These are phyloP conservation scores for Yarrowia sp. DNA, from an alignment of 805 yeast species.

Conservation along the genomic window DNA sequence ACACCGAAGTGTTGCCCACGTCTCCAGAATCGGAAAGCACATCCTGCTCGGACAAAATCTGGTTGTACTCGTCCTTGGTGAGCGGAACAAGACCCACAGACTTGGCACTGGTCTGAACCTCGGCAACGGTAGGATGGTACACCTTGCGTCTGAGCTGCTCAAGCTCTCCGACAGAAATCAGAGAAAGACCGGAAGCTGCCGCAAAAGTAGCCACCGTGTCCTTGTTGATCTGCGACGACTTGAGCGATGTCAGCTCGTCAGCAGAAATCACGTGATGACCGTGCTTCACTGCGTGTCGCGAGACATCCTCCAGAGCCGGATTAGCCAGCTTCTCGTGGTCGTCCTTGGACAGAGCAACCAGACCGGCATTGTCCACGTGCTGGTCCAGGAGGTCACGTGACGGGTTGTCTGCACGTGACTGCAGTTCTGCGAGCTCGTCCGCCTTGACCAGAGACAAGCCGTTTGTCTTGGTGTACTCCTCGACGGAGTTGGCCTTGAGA, in stretches of 20 bases:
- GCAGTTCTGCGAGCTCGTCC: slow-evolving; percentile 43
- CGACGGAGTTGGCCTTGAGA: slow-evolving; percentile 32
- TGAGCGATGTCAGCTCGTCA: slow-evolving; percentile 21
- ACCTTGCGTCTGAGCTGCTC: slow-evolving; percentile 26
- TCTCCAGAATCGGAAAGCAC: slow-evolving; percentile 19
- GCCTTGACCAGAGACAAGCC: slow-evolving; percentile 41
- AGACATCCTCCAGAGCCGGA: slow-evolving; percentile 9
- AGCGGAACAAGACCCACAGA: slow-evolving; percentile 36
- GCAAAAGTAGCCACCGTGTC: slow-evolving; percentile 13
- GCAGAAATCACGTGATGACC: slow-evolving; percentile 11
- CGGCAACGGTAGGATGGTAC: slow-evolving; percentile 32
- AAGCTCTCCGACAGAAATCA: slow-evolving; percentile 1
- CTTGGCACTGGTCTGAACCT: slow-evolving; percentile 37
- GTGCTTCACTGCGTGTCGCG: not conserved
- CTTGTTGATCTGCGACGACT: slow-evolving; percentile 12
- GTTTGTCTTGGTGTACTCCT: slow-evolving; percentile 25
- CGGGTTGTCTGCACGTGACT: slow-evolving; percentile 27
- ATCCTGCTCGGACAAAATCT: slow-evolving; percentile 20
- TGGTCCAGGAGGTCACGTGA: not conserved
- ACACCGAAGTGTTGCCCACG: slow-evolving; percentile 29
- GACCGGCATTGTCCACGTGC: slow-evolving; percentile 19
- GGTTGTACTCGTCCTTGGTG: slow-evolving; percentile 39
- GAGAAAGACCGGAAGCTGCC: slow-evolving; percentile 32
- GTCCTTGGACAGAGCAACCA: not conserved
- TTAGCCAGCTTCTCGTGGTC: slow-evolving; percentile 13